phyloP scores from a whole-genome alignment of 371 early-diverging fungal genomes.

The Syncephalastrum sp. region DNA sequence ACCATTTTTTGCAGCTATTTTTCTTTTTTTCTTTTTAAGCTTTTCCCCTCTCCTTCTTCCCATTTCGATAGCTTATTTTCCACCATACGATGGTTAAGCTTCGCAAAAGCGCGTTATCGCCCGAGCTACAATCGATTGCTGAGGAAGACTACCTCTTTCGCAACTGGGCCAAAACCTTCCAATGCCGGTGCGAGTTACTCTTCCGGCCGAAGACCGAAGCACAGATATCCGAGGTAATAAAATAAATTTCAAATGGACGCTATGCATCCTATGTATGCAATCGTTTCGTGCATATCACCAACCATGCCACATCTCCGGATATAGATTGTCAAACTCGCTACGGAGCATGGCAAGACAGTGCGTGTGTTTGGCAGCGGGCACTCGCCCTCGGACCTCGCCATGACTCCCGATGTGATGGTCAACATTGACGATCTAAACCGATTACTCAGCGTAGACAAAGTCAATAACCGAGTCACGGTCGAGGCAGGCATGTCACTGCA shows the following conservation, averaged over 20 bases:
- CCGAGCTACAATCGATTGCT: slow-evolving; percentile 25
- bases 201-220: slow-evolving; percentile 64
- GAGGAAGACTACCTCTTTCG: slow-evolving; percentile 35
- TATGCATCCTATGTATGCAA: too few relatives aligned
- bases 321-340: slow-evolving; percentile 55
- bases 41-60: too few relatives aligned
- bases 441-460: slow-evolving; percentile 52
- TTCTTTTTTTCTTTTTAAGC: too few relatives aligned
- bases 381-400: slow-evolving; percentile 83
- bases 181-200: slow-evolving; percentile 58
- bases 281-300: not conserved
- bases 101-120: slow-evolving; percentile 5
- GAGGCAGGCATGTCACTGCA: slow-evolving; percentile 74
- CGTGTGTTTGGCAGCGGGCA: slow-evolving; percentile 79
- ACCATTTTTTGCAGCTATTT: too few relatives aligned
- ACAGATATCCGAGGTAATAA: slow-evolving; percentile 60
- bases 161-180: slow-evolving; percentile 81
- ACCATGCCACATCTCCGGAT: not conserved
- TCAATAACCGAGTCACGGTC: slow-evolving; percentile 55
- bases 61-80: too few relatives aligned
- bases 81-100: slow-evolving; percentile 8
- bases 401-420: slow-evolving; percentile 68
- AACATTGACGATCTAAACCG: slow-evolving; percentile 67
- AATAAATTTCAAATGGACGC: too few relatives aligned
- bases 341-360: slow-evolving; percentile 44